Conservation (phyloP, 1,284 basidiomycete species). For the Leccinum holopus region DNA sequence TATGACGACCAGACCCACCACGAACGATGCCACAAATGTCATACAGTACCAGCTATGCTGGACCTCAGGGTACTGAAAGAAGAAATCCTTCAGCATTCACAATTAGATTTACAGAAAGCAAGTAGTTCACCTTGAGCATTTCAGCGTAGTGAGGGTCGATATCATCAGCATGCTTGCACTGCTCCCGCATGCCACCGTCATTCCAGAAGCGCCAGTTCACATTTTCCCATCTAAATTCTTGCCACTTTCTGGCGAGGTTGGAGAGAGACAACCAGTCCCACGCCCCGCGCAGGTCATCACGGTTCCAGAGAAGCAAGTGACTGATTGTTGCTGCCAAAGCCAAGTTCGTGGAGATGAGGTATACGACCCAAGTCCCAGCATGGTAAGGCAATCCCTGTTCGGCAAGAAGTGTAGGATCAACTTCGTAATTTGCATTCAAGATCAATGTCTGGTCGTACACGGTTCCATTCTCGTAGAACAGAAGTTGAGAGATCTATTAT, state of each 20-base stretch:
- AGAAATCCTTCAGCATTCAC: not conserved
- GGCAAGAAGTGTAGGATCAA: constrained; percentile 44
- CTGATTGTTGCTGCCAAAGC: constrained; percentile 49
- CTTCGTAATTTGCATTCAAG: constrained; percentile 47
- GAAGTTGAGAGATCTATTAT: constrained; percentile 44
- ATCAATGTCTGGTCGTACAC: constrained; percentile 48
- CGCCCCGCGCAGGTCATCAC: constrained; percentile 41
- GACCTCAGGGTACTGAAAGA: constrained; percentile 43
- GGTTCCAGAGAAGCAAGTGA: constrained; percentile 54
- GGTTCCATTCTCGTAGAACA: constrained; percentile 53
- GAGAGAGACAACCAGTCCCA: constrained; percentile 45
- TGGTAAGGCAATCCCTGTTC: constrained; percentile 43
- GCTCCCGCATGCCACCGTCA: constrained; percentile 38
- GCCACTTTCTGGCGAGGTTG: constrained; percentile 27
- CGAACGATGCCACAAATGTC: constrained; percentile 39
- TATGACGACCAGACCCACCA: constrained; percentile 44
- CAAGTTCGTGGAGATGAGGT: constrained; percentile 31
- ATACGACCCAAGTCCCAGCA: constrained; percentile 41
- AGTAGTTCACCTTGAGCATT: constrained; percentile 46
- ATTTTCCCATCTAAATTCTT: constrained; percentile 21
- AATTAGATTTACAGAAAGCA: not conserved
- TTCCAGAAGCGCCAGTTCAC: constrained; percentile 48
- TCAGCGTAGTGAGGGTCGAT: constrained; percentile 53
- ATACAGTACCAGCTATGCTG: constrained; percentile 49
- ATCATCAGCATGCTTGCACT: constrained; percentile 28